Evolutionary conservation across 495 filamentous ascomycete species (phyloP), one percentile per base, ranked within the genome.

Genomic region (Aspergillus panamensis): DNA sequence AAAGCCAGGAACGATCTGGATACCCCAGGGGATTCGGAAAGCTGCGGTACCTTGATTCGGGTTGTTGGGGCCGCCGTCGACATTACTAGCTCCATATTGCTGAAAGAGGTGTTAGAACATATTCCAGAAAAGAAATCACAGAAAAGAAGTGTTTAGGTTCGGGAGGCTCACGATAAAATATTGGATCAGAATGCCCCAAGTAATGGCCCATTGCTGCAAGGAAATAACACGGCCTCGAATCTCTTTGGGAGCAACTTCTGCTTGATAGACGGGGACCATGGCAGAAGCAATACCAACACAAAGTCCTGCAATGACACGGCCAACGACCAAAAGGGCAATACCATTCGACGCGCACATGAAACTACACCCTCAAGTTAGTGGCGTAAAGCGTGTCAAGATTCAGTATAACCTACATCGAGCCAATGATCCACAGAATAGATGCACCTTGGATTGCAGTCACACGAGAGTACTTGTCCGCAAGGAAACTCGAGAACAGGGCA

Each of bases 121-220:
- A 10, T 20, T 21, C n/a, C 17, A 3, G 19, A 17, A 45, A 10
- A 9, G 17, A 3, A n/a, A n/a, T n/a, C n/a, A 8, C 17, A 3
- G 19, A 17, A 45, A 10, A 9, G 17, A 3, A n/a, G 35, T 39
- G 6, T n/a, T 5, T n/a, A n/a, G 35, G 10, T 13, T 39, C 35
- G 14, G 17, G 42, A 45, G 17, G 58, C 87, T 86, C 64, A 88
- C 83, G 66, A 90, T 84, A 71, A 87, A 87, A 70, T 82, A 88
- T 73, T 87, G 84, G 52, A 84, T 81, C 44, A 84, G 57, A 35
- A 82, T 85, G 37, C 79, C 85, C 84, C 88, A 92, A 17, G 87
- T 90, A 48, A 91, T 91, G 3, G 87, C 85, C 84, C 87, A 89
- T 67, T 90, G 85, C 68, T 91, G 87, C 3, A 87, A 71, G 17